Conservation (phyloP, 805 yeast species). For the Saccharomycopsis oosterbeekiorum region DNA sequence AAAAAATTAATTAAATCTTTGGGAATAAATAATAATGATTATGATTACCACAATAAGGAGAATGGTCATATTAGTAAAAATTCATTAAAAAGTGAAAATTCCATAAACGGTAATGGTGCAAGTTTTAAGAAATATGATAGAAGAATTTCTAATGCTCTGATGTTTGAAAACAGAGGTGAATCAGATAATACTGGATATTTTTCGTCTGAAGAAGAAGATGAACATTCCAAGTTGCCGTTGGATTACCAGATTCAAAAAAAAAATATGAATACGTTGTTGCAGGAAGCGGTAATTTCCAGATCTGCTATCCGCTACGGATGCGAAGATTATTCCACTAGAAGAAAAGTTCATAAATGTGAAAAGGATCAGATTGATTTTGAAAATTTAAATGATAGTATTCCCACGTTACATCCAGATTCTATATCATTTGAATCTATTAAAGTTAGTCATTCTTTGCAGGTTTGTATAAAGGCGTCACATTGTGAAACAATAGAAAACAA, state of each 20-base stretch:
- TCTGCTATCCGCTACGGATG: slow-evolving; percentile 13
- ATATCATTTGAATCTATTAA: slow-evolving; percentile 52
- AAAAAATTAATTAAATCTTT: not conserved
- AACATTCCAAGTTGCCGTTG: slow-evolving; percentile 5
- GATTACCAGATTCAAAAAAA: slow-evolving; percentile 6
- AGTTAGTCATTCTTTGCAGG: slow-evolving; percentile 58
- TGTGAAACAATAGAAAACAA: not conserved
- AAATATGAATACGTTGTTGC: not conserved
- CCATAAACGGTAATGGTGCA: not conserved
- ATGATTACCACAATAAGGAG: not conserved
- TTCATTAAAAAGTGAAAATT: not conserved
- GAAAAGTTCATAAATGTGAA: slow-evolving; percentile 2
- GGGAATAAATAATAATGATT: not conserved
- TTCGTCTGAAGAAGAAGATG: not conserved
- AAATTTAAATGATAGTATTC: slow-evolving; percentile 4
- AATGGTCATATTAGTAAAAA: not conserved
- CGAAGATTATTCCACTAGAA: not conserved
- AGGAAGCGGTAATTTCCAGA: slow-evolving; percentile 4
- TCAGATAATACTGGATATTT: not conserved
- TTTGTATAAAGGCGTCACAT: slow-evolving; percentile 44
- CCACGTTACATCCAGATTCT: slow-evolving; percentile 47
- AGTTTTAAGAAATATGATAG: not conserved
- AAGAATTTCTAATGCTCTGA: not conserved
- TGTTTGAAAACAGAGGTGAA: not conserved
- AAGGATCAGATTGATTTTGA: slow-evolving; percentile 4